Percentiles rank a stretch among this genome's conserved stretches.
Evolutionary conservation across 176 grass and related monocot genomes (phyloP).

Genomic region (Calamus simplicifolius): DNA sequence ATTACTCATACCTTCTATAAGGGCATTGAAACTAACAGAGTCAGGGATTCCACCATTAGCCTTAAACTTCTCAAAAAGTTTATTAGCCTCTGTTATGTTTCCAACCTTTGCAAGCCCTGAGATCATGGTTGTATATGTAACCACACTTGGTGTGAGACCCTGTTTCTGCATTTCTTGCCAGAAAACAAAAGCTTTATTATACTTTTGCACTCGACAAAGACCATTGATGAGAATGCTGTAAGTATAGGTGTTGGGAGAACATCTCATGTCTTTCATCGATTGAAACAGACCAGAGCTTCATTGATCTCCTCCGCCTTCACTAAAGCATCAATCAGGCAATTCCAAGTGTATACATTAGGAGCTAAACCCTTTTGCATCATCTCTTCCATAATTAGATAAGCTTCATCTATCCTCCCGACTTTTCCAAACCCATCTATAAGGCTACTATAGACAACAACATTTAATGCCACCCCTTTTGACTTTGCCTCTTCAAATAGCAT

Average conservation of each 20-base stretch:
- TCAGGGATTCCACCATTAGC: conserved; percentile 69
- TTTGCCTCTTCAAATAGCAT: conserved; percentile 99
- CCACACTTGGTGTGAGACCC: conserved; percentile 60
- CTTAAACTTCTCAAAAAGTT: conserved; percentile 80
- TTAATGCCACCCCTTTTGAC: conserved; percentile 56
- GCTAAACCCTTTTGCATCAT: conserved; percentile 87
- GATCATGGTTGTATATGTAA: conserved; percentile 97
- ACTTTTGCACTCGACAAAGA: conserved; percentile 77
- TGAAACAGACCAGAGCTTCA: conserved; percentile 86
- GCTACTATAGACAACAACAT: conserved; percentile 87
- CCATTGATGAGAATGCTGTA: conserved; percentile 89
- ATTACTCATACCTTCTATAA: conserved; percentile 99
- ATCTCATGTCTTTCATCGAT: conserved; percentile 90
- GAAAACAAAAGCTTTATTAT: conserved; percentile 93
- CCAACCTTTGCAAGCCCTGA: conserved; percentile 75
- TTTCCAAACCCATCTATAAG: conserved; percentile 96
- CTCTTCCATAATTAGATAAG: conserved; percentile 95
- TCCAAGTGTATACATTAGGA: conserved; percentile 95
- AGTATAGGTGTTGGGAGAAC: conserved; percentile 69
- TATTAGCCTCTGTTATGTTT: conserved; percentile 67
- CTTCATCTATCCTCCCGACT: conserved; percentile 91
- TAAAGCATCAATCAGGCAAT: conserved; percentile 82
- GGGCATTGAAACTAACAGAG: conserved; percentile 66
- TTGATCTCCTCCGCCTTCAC: conserved; percentile 92
- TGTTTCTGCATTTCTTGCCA: conserved; percentile 98